Evolutionary conservation across 2,329 filamentous ascomycete species (phyloP).

Genomic region (Macrophomina tecta): DNA sequence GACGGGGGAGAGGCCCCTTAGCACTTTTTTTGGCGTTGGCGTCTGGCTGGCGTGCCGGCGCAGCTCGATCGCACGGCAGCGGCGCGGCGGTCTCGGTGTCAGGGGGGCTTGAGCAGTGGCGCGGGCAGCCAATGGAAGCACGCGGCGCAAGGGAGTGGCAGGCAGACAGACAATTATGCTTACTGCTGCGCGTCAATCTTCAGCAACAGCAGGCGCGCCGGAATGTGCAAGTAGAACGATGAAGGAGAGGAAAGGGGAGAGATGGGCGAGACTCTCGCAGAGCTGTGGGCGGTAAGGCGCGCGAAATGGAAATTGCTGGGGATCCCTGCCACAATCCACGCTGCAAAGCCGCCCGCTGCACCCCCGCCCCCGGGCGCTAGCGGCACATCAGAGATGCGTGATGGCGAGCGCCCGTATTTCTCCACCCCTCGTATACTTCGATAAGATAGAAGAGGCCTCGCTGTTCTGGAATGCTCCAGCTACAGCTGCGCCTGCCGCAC

Average conservation of each 20-base stretch:
- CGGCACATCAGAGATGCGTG: conserved; percentile 21
- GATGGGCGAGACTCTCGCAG: neutral
- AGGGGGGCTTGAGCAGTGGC: conserved; percentile 4
- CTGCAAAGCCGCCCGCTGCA: conserved; percentile 19
- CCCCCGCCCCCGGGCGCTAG: conserved; percentile 20
- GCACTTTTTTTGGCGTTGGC: conserved; percentile 23
- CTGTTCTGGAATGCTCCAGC: neutral
- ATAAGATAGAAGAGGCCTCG: conserved; percentile 11
- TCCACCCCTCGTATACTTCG: conserved; percentile 22
- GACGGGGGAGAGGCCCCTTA: conserved; percentile 10
- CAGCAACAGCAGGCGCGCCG: conserved; percentile 5
- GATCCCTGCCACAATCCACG: conserved; percentile 8
- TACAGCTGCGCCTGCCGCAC: neutral
- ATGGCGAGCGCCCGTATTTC: conserved; percentile 18
- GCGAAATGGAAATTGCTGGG: conserved; percentile 22
- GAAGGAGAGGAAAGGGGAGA: conserved; percentile 24
- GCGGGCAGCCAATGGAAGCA: conserved; percentile 11
- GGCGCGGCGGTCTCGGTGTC: conserved; percentile 17
- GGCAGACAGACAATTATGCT: neutral
- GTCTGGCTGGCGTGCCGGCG: conserved; percentile 16
- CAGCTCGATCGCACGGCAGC: conserved; percentile 18
- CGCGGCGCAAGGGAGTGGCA: neutral
- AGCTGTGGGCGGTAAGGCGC: conserved; percentile 7
- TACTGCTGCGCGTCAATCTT: conserved; percentile 3
- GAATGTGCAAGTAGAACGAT: conserved; percentile 5